phyloP scores from a whole-genome alignment of 2,329 filamentous ascomycete genomes.

The Paecilomyces dactylethromorphus region DNA sequence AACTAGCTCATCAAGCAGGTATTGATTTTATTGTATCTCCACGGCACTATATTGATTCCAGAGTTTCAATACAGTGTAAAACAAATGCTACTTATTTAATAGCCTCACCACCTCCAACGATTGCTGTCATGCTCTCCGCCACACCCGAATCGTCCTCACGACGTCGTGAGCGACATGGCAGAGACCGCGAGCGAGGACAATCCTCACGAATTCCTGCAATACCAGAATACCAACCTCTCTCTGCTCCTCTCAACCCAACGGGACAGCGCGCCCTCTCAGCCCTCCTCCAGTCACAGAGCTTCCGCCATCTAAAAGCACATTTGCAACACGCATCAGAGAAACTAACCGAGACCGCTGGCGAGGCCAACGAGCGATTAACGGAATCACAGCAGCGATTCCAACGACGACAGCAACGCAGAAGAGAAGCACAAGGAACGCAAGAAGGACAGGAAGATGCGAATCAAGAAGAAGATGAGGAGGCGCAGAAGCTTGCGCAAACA shows the following conservation, averaged over 20 bases:
- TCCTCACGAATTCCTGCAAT: conserved; percentile 20
- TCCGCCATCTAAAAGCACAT: conserved; percentile 43
- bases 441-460: conserved; percentile 22
- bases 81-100: not conserved
- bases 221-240: conserved; percentile 48
- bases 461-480: conserved; percentile 29
- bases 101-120: not conserved
- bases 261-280: conserved; percentile 41
- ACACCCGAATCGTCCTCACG: conserved; percentile 4
- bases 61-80: not conserved
- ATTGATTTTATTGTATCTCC: not conserved
- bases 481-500: conserved; percentile 35
- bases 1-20: not conserved
- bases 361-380: conserved; percentile 50
- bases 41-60: not conserved
- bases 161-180: not conserved
- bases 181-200: conserved; percentile 2
- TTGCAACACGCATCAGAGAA: conserved; percentile 39
- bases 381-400: conserved; percentile 33
- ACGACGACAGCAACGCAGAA: conserved; percentile 20
- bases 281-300: conserved; percentile 36
- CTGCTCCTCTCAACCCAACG: conserved; percentile 43
- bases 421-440: conserved; percentile 15
- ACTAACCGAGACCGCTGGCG: conserved; percentile 45
- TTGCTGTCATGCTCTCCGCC: conserved; percentile 4